These are phyloP conservation scores for Fusarium caatingaense DNA, from an alignment of 2,329 filamentous ascomycete species.

Conservation along the genomic window DNA sequence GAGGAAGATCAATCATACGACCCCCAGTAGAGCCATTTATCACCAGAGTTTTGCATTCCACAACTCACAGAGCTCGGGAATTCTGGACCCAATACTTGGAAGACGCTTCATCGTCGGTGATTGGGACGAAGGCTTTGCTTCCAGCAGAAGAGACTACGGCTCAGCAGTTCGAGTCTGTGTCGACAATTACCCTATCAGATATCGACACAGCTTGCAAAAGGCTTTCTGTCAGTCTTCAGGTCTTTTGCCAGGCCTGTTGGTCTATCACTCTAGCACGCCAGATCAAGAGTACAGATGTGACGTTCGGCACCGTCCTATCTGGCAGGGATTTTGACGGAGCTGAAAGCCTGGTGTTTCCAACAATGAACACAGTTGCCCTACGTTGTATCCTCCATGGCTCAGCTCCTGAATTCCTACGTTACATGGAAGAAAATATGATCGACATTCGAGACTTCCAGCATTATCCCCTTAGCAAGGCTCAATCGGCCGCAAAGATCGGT, in stretches of 20 bases:
- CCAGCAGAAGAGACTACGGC: neutral
- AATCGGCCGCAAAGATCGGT: conserved; percentile 55
- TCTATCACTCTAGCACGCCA: conserved; percentile 74
- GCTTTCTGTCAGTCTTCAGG: conserved; percentile 78
- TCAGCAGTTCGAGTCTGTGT: conserved; percentile 31
- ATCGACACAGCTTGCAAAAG: conserved; percentile 70
- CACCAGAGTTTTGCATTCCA: conserved; percentile 30
- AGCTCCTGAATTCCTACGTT: conserved; percentile 71
- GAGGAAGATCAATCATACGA: conserved; percentile 54
- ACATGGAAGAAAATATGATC: conserved; percentile 77
- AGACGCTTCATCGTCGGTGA: conserved; percentile 55
- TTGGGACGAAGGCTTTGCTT: conserved; percentile 29
- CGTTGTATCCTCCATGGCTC: conserved; percentile 79
- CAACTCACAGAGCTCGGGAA: conserved; percentile 41
- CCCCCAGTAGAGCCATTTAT: conserved; percentile 66
- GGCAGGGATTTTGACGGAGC: conserved; percentile 81
- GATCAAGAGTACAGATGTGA: conserved; percentile 74
- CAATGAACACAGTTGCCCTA: conserved; percentile 90
- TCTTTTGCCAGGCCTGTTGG: conserved; percentile 82
- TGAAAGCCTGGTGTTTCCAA: conserved; percentile 80
- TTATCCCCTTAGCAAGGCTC: conserved; percentile 78
- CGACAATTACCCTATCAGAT: neutral
- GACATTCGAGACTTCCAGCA: conserved; percentile 78
- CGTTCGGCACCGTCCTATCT: conserved; percentile 85
- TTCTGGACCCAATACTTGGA: conserved; percentile 81